Conservation (phyloP, 2,329 filamentous ascomycete species). For the Aspergillus pseudotamarii region DNA sequence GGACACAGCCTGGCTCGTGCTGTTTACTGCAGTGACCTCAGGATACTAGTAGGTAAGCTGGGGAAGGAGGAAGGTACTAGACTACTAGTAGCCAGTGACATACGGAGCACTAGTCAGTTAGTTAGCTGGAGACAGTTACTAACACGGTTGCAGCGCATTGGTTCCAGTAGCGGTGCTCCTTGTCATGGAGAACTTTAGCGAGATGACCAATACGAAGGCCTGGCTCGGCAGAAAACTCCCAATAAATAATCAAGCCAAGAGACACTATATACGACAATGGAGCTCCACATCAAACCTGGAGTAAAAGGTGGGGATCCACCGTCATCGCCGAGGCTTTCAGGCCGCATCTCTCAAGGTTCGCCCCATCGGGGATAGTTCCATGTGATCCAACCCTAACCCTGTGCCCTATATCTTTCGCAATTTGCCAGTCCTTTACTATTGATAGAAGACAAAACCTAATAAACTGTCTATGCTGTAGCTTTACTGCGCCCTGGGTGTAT, state of each 20-base stretch:
- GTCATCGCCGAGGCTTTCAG: neutral
- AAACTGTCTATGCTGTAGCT: neutral
- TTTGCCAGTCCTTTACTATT: neutral
- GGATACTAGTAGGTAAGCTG: neutral
- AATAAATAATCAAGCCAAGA: neutral
- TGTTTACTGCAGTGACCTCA: neutral
- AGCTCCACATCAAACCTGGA: neutral
- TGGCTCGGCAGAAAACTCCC: slow-evolving; percentile 6
- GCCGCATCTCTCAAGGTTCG: slow-evolving; percentile 7
- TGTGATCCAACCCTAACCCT: neutral
- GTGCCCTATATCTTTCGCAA: neutral
- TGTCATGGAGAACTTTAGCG: slow-evolving; percentile 4
- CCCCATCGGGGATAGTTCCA: slow-evolving; percentile 8
- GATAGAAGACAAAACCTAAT: neutral
- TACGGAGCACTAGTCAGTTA: neutral
- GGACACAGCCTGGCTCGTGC: neutral
- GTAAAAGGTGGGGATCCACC: neutral
- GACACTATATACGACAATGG: neutral
- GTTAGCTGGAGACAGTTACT: neutral
- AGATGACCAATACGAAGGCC: slow-evolving; percentile 5
- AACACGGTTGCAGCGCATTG: neutral
- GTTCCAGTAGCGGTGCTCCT: neutral
- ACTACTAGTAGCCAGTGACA: neutral
- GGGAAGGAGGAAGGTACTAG: neutral
- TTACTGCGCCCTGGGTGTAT: neutral